Evolutionary conservation across 2,329 filamentous ascomycete genomes (phyloP).

Genomic region (Pseudogymnoascus sp.): DNA sequence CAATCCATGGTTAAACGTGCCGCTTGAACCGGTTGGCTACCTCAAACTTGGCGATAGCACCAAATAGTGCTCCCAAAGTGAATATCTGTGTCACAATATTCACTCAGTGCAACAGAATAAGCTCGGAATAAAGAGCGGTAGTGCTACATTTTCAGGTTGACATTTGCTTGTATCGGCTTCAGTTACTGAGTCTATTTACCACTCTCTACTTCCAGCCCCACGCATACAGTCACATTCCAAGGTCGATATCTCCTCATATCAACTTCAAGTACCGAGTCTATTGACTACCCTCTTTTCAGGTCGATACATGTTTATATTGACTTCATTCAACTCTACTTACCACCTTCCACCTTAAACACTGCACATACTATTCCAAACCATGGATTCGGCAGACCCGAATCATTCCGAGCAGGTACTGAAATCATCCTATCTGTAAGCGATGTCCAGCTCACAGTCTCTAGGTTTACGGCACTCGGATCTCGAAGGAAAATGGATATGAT

Average conservation of each 20-base stretch:
- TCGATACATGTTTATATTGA: not conserved
- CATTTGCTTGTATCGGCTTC: not conserved
- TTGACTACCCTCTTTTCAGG: not conserved
- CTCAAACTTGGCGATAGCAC: not conserved
- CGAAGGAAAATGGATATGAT: constrained; percentile 32
- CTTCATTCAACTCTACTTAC: not conserved
- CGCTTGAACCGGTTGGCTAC: not conserved
- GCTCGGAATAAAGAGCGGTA: not conserved
- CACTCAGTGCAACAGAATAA: not conserved
- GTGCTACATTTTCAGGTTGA: not conserved
- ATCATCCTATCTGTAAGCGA: not conserved
- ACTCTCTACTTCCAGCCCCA: not conserved
- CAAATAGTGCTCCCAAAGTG: not conserved
- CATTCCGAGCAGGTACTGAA: not conserved
- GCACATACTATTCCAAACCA: not conserved
- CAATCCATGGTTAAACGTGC: not conserved
- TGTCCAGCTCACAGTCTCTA: not conserved
- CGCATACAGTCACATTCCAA: not conserved
- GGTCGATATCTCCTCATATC: not conserved
- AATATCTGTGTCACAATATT: not conserved
- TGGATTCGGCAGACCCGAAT: not conserved
- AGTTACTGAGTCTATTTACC: not conserved
- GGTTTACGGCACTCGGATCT: constrained; percentile 29
- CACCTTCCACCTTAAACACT: not conserved
- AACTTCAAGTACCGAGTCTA: not conserved